Conservation (phyloP, 306 rosid species). For the Fragaria nilgerrensis region DNA sequence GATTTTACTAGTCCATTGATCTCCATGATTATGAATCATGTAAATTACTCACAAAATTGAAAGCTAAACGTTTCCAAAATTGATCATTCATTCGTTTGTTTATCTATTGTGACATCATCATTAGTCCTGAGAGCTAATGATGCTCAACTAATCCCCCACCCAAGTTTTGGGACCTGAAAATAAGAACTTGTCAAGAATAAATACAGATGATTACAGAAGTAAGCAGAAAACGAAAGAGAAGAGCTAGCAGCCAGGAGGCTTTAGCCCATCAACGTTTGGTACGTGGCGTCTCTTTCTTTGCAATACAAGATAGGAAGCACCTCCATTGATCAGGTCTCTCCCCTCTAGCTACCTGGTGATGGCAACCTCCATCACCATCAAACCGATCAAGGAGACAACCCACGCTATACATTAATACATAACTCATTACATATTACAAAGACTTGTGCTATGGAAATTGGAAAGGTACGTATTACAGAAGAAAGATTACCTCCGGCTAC, state of each 20-base stretch:
- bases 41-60: no score
- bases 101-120: conserved; percentile 12
- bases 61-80: no score
- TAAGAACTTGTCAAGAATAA: not conserved
- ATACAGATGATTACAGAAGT: not conserved
- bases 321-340: not conserved
- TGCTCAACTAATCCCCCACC: not conserved
- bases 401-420: not conserved
- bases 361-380: conserved; percentile 17
- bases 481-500: not conserved
- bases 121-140: conserved; percentile 8
- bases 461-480: no score
- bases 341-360: not conserved
- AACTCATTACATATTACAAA: no score
- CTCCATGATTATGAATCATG: no score
- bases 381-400: conserved; percentile 13
- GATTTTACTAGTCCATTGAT: no score
- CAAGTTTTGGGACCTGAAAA: not conserved
- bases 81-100: not conserved
- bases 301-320: conserved; percentile 7
- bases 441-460: no score
- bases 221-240: not conserved
- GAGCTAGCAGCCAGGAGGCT: conserved; percentile 1
- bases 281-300: conserved; percentile 26
- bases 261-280: not conserved